A percentile compares a stretch with the other conserved stretches of the same genome.
Conservation (phyloP, 2,329 filamentous ascomycete species). For the Coniochaeta sp. region DNA sequence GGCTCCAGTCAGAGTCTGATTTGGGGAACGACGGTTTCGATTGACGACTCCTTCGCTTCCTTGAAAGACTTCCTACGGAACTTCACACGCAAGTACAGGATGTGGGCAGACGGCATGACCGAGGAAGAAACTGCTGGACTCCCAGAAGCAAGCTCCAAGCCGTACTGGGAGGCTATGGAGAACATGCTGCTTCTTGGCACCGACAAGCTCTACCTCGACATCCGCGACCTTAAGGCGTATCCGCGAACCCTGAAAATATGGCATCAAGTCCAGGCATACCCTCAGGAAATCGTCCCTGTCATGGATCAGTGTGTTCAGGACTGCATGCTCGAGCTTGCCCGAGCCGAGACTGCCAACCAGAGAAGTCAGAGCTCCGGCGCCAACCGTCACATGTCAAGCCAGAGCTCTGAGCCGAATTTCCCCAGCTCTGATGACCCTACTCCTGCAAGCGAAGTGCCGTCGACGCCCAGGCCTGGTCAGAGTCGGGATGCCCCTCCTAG, state of each 20-base stretch:
- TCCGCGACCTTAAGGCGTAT: conserved; percentile 84
- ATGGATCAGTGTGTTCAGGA: conserved; percentile 96
- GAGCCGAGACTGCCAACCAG: conserved; percentile 67
- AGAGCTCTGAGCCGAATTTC: conserved; percentile 69
- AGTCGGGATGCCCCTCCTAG: conserved; percentile 42
- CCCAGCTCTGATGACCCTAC: conserved; percentile 65
- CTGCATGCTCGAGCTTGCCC: conserved; percentile 82
- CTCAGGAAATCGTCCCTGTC: conserved; percentile 89
- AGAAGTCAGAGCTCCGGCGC: conserved; percentile 53
- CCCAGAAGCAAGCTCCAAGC: conserved; percentile 68
- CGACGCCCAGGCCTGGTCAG: conserved; percentile 35
- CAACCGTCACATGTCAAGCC: conserved; percentile 36
- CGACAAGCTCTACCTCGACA: conserved; percentile 79
- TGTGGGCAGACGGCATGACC: conserved; percentile 81
- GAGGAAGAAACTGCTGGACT: conserved; percentile 65
- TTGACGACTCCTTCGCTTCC: conserved; percentile 76
- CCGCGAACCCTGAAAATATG: conserved; percentile 89
- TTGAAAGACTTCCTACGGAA: conserved; percentile 93
- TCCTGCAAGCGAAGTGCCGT: conserved; percentile 37
- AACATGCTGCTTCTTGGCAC: conserved; percentile 86
- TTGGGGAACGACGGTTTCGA: conserved; percentile 96
- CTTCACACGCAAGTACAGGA: conserved; percentile 87
- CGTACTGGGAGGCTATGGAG: conserved; percentile 79
- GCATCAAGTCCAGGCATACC: conserved; percentile 91
- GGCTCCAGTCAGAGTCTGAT: conserved; percentile 77